Conservation (phyloP, 768 basidiomycete genomes). For the Russula vinacea region DNA sequence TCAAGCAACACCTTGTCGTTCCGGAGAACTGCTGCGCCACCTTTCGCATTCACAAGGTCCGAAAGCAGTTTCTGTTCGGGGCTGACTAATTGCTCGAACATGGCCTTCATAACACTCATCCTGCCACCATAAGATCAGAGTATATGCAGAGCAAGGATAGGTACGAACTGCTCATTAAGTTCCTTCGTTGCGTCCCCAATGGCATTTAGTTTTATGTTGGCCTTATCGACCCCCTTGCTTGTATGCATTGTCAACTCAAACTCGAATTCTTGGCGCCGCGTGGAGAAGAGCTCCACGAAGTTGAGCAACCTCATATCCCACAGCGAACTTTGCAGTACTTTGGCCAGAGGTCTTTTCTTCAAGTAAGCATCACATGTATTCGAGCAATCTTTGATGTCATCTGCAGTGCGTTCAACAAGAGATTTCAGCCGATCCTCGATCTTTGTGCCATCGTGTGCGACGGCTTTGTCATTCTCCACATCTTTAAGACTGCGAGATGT, state of each 20-base stretch:
- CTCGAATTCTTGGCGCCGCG: constrained; percentile 33
- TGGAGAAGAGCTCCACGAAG: constrained; percentile 32
- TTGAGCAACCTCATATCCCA: constrained; percentile 35
- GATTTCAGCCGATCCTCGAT: constrained; percentile 38
- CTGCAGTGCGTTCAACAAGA: constrained; percentile 33
- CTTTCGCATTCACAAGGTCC: constrained; percentile 29
- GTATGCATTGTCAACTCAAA: constrained; percentile 36
- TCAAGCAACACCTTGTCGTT: constrained; percentile 27
- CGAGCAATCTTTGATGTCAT: constrained; percentile 37
- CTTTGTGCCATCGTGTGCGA: constrained; percentile 37
- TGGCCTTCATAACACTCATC: constrained; percentile 23
- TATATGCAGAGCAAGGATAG: background rate
- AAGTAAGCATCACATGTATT: constrained; percentile 38
- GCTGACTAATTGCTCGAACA: constrained; percentile 25
- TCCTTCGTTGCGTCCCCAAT: constrained; percentile 16
- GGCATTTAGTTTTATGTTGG: constrained; percentile 20
- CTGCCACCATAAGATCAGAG: constrained; percentile 12
- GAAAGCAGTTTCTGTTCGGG: constrained; percentile 25
- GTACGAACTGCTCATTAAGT: constrained; percentile 28
- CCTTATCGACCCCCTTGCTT: constrained; percentile 20
- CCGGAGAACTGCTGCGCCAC: constrained; percentile 30
- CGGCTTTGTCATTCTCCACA: constrained; percentile 34
- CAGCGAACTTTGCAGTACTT: constrained; percentile 32
- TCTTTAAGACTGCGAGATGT: constrained; percentile 32
- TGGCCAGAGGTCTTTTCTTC: constrained; percentile 35